Conservation (phyloP, 1,284 basidiomycete genomes). For the Ganoderma multipileum region DNA sequence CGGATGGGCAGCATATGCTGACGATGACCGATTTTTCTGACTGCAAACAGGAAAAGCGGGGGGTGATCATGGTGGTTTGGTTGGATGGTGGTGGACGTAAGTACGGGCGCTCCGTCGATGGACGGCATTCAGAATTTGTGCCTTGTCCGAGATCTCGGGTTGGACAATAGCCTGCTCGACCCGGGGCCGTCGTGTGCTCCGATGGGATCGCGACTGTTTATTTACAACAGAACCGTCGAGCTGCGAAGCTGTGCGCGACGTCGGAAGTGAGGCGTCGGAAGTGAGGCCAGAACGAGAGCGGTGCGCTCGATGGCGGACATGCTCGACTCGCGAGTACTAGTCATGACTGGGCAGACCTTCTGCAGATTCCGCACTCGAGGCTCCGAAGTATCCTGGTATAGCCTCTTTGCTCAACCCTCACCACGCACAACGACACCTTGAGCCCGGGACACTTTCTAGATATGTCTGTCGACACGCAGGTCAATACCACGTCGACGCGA, state of each 20-base stretch:
- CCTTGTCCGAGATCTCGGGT: slow-evolving; percentile 23
- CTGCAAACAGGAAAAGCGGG: slow-evolving; percentile 78
- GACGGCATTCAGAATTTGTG: slow-evolving; percentile 7
- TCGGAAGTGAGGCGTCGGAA: slow-evolving; percentile 22
- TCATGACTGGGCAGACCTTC: neutral
- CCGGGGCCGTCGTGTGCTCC: slow-evolving; percentile 2
- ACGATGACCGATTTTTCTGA: slow-evolving; percentile 64
- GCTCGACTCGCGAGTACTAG: slow-evolving; percentile 14
- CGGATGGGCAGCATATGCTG: slow-evolving; percentile 76
- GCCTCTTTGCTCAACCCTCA: neutral
- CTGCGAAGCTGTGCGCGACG: neutral
- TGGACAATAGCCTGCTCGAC: neutral
- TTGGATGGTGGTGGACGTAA: slow-evolving; percentile 9
- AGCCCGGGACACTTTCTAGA: neutral
- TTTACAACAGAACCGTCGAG: neutral
- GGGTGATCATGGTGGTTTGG: slow-evolving; percentile 71
- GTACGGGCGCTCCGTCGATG: slow-evolving; percentile 29
- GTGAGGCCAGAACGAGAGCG: slow-evolving; percentile 14
- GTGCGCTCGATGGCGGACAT: neutral
- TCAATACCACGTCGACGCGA: slow-evolving; percentile 28
- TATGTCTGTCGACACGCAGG: slow-evolving; percentile 50
- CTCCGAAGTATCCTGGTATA: slow-evolving; percentile 2
- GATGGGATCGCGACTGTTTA: slow-evolving; percentile 1
- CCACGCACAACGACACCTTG: neutral
- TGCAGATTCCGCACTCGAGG: neutral